Evolutionary conservation across 495 filamentous ascomycete genomes (phyloP), one percentile per base, ranked within the genome.

Genomic region (Trypethelium eluteriae): DNA sequence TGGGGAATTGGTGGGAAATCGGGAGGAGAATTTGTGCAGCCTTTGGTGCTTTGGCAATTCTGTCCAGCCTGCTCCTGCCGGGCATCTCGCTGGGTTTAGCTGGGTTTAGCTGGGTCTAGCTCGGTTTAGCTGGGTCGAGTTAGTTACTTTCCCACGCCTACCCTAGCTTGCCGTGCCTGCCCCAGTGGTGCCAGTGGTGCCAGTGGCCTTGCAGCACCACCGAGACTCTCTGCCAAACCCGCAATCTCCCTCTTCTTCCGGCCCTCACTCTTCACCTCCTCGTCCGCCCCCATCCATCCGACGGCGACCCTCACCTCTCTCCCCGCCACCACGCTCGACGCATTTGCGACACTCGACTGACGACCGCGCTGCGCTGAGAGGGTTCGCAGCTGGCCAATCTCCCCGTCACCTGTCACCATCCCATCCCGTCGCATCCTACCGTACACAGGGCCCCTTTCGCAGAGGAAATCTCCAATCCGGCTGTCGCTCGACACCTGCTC

Each of bases 311-410:
- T 59, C 53, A 59, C 53, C 25, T 44, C 41, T 34, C 53, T 18
- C 32, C 32, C 53, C 32, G 32, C 25, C 5, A 59, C 53, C 25
- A 32, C 53, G 25, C 2, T 18, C 34, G 32, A 10, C 25, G 25
- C 25, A 25, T 25, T 25, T 25, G 25, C 25, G 25, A 25, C 25
- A 3, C 14, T 59, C 25, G 25, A 59, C 7, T 7, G 14, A 3
- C 53, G 53, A 59, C 53, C 6, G 53, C 53, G 53, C 53, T 59
- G 53, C 53, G 53, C 14, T 36, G 53, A 59, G 53, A 59, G 53
- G 53, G 53, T 32, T 59, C 53, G 53, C 53, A 59, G 53, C 53
- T 59, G 53, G 25, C 53, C 6, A 34, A 59, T 9, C 5, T 34
- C 36, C 25, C 49, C 32, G 53, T 34, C 53, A 18, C 32, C 32